Conservation (phyloP, 2,329 filamentous ascomycete species). For the Ceratocystis cacaofunesta region DNA sequence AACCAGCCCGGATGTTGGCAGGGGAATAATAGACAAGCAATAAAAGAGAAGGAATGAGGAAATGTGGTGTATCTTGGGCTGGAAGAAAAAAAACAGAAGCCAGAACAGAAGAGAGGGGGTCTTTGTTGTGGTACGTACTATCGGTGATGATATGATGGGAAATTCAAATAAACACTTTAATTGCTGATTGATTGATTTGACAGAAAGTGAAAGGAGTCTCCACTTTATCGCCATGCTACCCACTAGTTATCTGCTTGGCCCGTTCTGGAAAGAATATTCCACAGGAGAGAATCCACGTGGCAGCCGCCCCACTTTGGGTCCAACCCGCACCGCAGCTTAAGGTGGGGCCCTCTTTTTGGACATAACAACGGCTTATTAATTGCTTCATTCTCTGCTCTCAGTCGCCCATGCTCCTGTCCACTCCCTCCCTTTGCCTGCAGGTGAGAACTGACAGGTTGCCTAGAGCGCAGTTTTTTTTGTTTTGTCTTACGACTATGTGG, state of each 20-base stretch:
- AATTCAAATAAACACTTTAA: not conserved
- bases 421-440: not conserved
- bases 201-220: not conserved
- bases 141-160: not conserved
- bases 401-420: no score
- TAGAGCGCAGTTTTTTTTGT: not conserved
- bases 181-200: not conserved
- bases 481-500: not conserved
- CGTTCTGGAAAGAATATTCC: constrained; percentile 11
- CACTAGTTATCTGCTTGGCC: constrained; percentile 6
- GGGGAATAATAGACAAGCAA: no score
- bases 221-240: not conserved
- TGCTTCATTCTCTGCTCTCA: no score
- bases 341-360: not conserved
- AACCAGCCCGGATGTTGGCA: no score
- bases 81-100: not conserved
- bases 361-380: no score
- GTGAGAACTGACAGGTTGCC: not conserved
- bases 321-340: not conserved
- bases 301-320: not conserved
- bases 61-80: not conserved
- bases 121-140: no score
- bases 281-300: constrained; percentile 7
- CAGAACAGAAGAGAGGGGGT: not conserved
- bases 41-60: not conserved